Evolutionary conservation across 139 green algal species (phyloP).

Genomic region (Pseudopediastrum boryanum): DNA sequence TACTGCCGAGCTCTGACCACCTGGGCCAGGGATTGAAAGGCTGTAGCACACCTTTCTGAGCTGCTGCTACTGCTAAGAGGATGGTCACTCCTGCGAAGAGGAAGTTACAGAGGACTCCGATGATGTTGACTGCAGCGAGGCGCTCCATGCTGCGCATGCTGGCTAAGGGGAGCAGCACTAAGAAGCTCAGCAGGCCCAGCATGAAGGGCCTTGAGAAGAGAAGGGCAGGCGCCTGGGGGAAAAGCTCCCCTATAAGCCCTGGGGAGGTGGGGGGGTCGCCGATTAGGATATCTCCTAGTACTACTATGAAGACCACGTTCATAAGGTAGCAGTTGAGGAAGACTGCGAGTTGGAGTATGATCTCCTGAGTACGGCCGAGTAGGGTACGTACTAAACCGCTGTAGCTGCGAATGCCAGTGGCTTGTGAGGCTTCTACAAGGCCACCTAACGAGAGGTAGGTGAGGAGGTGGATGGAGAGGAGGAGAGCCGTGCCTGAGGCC

Average conservation of each 20-base stretch:
- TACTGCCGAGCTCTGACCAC: not conserved
- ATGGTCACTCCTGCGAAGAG: constrained; percentile 26
- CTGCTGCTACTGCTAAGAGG: not conserved
- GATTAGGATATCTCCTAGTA: constrained; percentile 35
- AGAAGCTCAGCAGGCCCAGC: constrained; percentile 5
- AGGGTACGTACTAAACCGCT: constrained; percentile 11
- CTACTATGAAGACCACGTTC: constrained; percentile 34
- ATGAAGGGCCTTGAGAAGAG: not conserved
- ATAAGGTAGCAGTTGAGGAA: constrained; percentile 32
- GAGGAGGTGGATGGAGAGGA: constrained; percentile 14
- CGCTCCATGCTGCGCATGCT: constrained; percentile 38
- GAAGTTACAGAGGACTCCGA: constrained; percentile 25
- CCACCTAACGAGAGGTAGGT: constrained; percentile 19
- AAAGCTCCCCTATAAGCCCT: constrained; percentile 18
- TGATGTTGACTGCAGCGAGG: constrained; percentile 24
- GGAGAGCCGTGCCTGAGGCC: not conserved
- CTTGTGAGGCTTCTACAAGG: constrained; percentile 11
- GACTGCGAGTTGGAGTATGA: constrained; percentile 10
- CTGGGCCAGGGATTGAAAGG: not conserved
- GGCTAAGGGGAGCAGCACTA: constrained; percentile 22
- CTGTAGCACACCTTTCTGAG: not conserved
- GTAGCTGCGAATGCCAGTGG: constrained; percentile 28
- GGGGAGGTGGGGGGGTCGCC: constrained; percentile 22
- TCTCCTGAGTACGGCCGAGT: constrained; percentile 2
- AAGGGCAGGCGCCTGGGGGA: not conserved